These are phyloP conservation scores for Cairneyella variabilis DNA, from an alignment of 495 filamentous ascomycete species.

Conservation along the genomic window DNA sequence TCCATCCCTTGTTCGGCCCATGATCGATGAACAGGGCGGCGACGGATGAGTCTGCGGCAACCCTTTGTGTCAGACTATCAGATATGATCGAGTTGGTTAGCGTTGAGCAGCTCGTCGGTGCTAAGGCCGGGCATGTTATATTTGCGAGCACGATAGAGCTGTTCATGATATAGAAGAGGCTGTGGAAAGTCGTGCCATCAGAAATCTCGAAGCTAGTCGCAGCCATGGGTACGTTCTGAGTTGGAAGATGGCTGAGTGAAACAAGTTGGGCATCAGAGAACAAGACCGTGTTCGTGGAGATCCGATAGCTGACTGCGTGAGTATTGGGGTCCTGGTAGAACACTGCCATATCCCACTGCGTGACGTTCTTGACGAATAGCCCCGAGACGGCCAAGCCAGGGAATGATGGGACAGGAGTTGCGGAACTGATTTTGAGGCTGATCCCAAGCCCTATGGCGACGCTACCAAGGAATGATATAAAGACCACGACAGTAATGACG, in stretches of 20 bases:
- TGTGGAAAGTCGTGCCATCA: background rate
- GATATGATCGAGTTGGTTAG: background rate
- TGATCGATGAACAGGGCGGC: background rate
- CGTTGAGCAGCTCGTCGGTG: background rate
- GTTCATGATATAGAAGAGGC: constrained; percentile 2
- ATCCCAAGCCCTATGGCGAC: background rate
- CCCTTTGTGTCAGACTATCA: background rate
- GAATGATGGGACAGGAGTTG: background rate
- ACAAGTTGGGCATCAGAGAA: background rate
- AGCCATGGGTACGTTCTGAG: background rate
- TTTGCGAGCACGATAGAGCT: background rate
- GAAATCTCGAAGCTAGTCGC: background rate
- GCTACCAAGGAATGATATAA: background rate
- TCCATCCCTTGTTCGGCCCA: background rate
- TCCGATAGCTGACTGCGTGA: background rate
- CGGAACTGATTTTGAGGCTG: background rate
- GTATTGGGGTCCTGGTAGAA: background rate
- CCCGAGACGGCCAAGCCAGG: background rate
- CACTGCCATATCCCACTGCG: background rate
- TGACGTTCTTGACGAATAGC: background rate
- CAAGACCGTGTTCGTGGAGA: background rate
- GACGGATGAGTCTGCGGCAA: background rate
- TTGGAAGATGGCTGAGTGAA: background rate
- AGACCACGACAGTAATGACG: background rate
- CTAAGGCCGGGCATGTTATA: background rate